Conservation (phyloP, 768 basidiomycete species). For the Chalciporus chontae region DNA sequence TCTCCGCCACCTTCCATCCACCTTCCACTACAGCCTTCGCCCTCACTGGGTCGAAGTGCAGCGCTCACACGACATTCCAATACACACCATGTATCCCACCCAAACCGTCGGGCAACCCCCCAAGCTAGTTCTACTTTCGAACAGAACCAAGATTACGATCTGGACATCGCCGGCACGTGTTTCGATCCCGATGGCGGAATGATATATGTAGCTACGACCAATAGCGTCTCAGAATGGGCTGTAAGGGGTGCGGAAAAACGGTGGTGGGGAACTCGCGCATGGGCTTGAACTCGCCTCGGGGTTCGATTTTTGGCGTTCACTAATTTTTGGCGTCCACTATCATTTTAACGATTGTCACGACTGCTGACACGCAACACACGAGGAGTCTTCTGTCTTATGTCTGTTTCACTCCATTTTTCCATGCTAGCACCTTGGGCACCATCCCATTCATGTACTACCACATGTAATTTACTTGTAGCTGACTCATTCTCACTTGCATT, state of each 20-base stretch:
- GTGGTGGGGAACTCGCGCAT: constrained; percentile 60
- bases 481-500: constrained; percentile 4
- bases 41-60: constrained; percentile 18
- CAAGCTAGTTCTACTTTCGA: constrained; percentile 12
- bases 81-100: constrained; percentile 16
- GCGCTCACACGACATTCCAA: constrained; percentile 18
- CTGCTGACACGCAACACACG: neutral
- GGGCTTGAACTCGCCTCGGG: constrained; percentile 31
- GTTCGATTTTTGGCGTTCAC: too few species aligned
- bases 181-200: constrained; percentile 69
- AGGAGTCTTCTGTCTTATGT: constrained; percentile 8
- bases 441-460: constrained; percentile 21
- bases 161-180: constrained; percentile 67
- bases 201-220: constrained; percentile 64
- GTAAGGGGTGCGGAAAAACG: constrained; percentile 67
- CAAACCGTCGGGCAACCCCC: constrained; percentile 15
- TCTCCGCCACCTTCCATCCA: constrained; percentile 43
- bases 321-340: too few species aligned
- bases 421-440: constrained; percentile 8
- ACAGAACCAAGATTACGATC: constrained; percentile 19
- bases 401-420: neutral
- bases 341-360: neutral
- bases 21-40: constrained; percentile 26
- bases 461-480: constrained; percentile 12
- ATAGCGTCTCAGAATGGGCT: constrained; percentile 74